Conservation (phyloP, 306 rosid genomes). For the Carpinus viminea region DNA sequence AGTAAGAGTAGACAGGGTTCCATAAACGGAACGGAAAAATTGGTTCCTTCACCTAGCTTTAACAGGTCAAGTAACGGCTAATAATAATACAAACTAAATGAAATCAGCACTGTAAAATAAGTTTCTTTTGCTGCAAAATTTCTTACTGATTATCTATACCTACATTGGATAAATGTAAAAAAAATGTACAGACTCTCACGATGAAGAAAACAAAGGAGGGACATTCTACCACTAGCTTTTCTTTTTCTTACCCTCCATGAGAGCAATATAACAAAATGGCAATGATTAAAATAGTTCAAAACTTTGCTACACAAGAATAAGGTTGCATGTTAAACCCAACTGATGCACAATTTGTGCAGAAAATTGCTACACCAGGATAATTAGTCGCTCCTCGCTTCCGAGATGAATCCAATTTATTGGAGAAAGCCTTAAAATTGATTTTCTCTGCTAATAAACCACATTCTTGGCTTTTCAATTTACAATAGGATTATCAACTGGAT, state of each 20-base stretch:
- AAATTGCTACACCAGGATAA: background rate
- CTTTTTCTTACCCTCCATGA: background rate
- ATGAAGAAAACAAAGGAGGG: background rate
- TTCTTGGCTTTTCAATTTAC: background rate
- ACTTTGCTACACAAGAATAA: background rate
- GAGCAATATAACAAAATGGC: background rate
- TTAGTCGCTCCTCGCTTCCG: background rate
- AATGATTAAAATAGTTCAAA: background rate
- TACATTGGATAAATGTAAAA: background rate
- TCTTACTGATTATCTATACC: background rate
- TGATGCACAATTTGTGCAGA: background rate
- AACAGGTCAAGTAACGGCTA: background rate
- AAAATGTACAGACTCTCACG: background rate
- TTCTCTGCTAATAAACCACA: background rate
- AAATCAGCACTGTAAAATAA: background rate
- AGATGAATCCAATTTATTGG: background rate
- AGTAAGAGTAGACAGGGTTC: too few species aligned
- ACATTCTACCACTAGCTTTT: background rate
- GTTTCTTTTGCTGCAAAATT: background rate
- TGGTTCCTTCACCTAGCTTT: background rate
- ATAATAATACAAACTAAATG: background rate
- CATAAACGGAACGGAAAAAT: too few species aligned
- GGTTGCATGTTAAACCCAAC: background rate
- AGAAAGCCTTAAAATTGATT: background rate
- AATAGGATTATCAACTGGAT: constrained; percentile 32